Base-by-base conservation (phyloP, 2,329 filamentous ascomycete genomes). In the Didymella segeticola region DNA sequence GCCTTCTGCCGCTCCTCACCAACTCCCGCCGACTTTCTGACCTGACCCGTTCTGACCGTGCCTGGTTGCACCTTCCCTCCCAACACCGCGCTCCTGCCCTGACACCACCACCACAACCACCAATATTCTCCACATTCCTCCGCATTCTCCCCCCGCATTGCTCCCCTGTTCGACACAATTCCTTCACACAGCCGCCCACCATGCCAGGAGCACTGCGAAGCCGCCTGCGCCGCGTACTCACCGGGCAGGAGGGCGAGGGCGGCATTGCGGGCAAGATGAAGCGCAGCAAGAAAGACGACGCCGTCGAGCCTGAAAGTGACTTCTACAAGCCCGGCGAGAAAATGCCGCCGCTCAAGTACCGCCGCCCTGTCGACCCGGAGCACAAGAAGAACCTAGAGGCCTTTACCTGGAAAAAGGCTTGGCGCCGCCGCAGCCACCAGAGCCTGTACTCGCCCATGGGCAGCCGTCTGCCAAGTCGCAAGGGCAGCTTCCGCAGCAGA, bases 311-410 rank as follows among this genome's bases (percentile, higher is more conserved):
- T 61, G 74, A 78, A 17, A 75, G 71, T 63, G 78, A 78, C 53
- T 75, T 79, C 60, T 82, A 81, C 70, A 76, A 78, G 64, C 79
- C 79, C 6, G 79, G 79, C 65, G 79, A 82, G 69, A 75, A 78
- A 53, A 80, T 82, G 78, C 79, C 79, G 4, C 75, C 77, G 19
- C 69, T 78, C 15, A 82, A 82, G 59, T 82, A 82, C 64, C 75
- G 79, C 34, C 72, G 76, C 22, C 76, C 78, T 9, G 79, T 80
- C 34, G 76, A 76, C 53, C 79, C 80, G 34, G 77, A 79, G 61
- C 79, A 82, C 75, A 80, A 79, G 64, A 78, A 78, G 60, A 73
- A 75, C 39, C 73, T 82, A 30, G 79, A 81, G 60, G 64, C 77
- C 12, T 82, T 80, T 68, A 75, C 59, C 52, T 81, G 79, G 62